phyloP scores from a whole-genome alignment of 139 green algal genomes.

The Micractinium sp. region DNA sequence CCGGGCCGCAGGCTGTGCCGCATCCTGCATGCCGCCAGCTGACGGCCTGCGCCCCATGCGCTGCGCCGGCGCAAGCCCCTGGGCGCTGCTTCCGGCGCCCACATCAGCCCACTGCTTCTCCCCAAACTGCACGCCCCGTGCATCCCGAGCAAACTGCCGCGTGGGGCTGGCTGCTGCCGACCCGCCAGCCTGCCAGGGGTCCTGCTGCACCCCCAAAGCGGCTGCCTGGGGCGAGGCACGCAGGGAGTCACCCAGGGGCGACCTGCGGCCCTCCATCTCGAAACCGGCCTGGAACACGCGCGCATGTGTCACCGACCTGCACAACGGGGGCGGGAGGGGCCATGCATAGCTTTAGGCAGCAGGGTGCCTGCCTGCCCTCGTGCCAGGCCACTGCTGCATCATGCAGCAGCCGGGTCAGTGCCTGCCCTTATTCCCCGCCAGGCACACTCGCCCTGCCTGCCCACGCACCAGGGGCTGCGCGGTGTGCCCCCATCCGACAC shows the following conservation, averaged over 20 bases:
- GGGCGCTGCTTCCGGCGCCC: neutral
- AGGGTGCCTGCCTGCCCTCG: neutral
- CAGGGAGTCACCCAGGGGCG: neutral
- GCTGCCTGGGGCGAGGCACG: too few species aligned
- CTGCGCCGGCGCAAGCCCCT: neutral
- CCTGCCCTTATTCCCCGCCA: neutral
- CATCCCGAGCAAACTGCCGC: neutral
- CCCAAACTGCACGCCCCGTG: neutral
- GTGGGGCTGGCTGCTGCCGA: neutral
- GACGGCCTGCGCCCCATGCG: neutral
- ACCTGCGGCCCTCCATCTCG: neutral
- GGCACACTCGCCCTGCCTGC: neutral
- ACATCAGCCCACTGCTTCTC: neutral
- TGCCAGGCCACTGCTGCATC: neutral
- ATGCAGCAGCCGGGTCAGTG: neutral
- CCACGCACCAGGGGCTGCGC: slow-evolving; percentile 17
- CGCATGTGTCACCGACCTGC: neutral
- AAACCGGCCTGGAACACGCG: neutral
- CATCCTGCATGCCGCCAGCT: too few species aligned
- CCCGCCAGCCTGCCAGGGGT: neutral
- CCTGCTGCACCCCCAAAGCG: neutral
- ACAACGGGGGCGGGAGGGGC: neutral
- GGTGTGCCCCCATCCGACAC: slow-evolving; percentile 10
- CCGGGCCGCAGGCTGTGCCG: neutral
- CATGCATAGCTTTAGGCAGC: neutral